These are phyloP conservation scores for Ambrosiella beaveri DNA, from an alignment of 2,329 filamentous ascomycete genomes.

Conservation along the genomic window DNA sequence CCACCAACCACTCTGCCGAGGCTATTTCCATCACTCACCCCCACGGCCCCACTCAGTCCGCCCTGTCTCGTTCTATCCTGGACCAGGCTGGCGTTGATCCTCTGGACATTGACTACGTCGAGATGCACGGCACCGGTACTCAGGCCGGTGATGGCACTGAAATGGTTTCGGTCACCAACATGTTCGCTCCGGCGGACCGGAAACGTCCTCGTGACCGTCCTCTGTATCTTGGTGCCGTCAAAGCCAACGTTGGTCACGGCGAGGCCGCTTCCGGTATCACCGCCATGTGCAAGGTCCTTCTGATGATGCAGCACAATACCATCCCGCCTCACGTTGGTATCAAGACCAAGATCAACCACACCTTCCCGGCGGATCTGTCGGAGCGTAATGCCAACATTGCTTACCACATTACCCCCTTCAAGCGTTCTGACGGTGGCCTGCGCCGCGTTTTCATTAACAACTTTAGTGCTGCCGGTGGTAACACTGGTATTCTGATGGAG, in stretches of 20 bases:
- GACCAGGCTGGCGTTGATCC: slow-evolving; percentile 59
- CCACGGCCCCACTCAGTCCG: slow-evolving; percentile 58
- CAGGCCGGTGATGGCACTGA: slow-evolving; percentile 72
- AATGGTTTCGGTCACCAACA: slow-evolving; percentile 54
- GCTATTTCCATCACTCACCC: slow-evolving; percentile 73
- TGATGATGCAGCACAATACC: slow-evolving; percentile 44
- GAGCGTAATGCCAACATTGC: slow-evolving; percentile 43
- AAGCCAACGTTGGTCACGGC: slow-evolving; percentile 46
- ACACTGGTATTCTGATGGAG: slow-evolving; percentile 49
- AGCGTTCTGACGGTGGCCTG: slow-evolving; percentile 29
- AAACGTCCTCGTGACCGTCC: slow-evolving; percentile 32
- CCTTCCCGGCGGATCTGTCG: slow-evolving; percentile 38
- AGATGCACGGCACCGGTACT: slow-evolving; percentile 81
- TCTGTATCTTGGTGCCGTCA: slow-evolving; percentile 44
- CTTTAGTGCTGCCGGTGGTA: slow-evolving; percentile 55
- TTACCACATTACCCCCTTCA: slow-evolving; percentile 33
- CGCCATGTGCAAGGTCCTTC: slow-evolving; percentile 45
- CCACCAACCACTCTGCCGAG: slow-evolving; percentile 69
- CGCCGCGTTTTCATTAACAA: slow-evolving; percentile 44
- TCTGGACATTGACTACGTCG: slow-evolving; percentile 63
- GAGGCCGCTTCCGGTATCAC: slow-evolving; percentile 44
- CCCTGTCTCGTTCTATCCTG: slow-evolving; percentile 52
- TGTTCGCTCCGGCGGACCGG: slow-evolving; percentile 30
- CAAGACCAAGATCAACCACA: slow-evolving; percentile 44
- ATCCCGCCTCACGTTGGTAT: slow-evolving; percentile 54